Base-by-base conservation (phyloP, 805 yeast genomes). In the Saccharomyces kudriavzevii region DNA sequence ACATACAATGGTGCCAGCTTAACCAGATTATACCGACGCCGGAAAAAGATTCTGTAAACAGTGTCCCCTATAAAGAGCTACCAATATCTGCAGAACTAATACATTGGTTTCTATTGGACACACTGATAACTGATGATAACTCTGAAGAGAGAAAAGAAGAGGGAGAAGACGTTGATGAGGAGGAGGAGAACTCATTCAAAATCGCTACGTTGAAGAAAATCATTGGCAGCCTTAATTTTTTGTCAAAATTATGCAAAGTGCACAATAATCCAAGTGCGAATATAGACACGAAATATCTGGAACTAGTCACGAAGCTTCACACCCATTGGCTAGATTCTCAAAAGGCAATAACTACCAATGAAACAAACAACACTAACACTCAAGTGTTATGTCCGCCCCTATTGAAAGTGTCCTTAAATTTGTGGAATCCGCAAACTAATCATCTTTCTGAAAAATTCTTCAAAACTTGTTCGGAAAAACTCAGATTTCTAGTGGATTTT, bases 401-500 rank as follows among this genome's bases (percentile, higher is more conserved):
- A 24, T 52, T 58, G n/a, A 59, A 58, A 27, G 57, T 67, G 3
- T 64, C 71, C n/a, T 47, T 61, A 25, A 64, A 67, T 52, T 30
- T 66, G 40, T 68, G 71, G 71, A 66, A 63, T 48, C 58, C 67
- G 11, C 52, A 57, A 27, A 60, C 67, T n/a, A 52, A 35, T 14
- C 53, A 58, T 47, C 53, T 66, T 43, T 54, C 61, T 6, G 62
- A 61, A 26, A 65, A 61, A 45, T 59, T 56, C 48, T 68, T 68
- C 54, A 64, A 61, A 51, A 60, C 67, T 1, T 49, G 64, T 25
- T 52, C 62, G 25, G 70, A 68, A 43, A 66, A 62, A 50, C 52
- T 61, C 47, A 56, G 66, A 29, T 66, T 68, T 47, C 53, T 68
- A 24, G 60, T 63, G 9, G 72, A 68, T 49, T 68, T 63, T 56